phyloP scores from a whole-genome alignment of 768 basidiomycete species.

The Arthromyces matolae region DNA sequence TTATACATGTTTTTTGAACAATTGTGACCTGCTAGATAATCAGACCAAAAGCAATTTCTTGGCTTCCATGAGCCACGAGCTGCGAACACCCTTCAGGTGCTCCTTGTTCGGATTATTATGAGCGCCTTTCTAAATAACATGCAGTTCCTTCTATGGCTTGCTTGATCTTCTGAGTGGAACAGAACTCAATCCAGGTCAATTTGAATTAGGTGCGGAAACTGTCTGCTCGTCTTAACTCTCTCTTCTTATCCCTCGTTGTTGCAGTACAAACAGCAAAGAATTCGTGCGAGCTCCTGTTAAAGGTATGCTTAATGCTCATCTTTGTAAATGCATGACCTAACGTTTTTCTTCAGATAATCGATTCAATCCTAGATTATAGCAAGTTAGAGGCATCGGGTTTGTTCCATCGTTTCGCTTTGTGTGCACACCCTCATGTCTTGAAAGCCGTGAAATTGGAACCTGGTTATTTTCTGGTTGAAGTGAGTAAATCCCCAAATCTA shows the following conservation, averaged over 20 bases:
- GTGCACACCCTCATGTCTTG: conserved; percentile 3
- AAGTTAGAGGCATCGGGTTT: conserved; percentile 73
- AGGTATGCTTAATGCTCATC: conserved; percentile 33
- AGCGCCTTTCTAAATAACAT: too few species aligned
- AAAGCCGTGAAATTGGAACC: conserved; percentile 68
- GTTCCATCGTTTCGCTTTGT: not conserved
- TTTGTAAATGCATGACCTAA: not conserved
- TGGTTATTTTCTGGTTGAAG: conserved; percentile 63
- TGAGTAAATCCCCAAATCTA: conserved; percentile 16
- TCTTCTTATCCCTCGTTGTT: too few species aligned
- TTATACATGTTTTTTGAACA: too few species aligned
- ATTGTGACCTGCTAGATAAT: too few species aligned
- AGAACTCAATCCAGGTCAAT: conserved; percentile 63
- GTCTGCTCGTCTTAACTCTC: not conserved
- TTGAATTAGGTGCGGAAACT: conserved; percentile 53
- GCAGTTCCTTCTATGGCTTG: conserved; percentile 71
- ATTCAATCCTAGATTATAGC: conserved; percentile 76
- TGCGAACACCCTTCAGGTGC: conserved; percentile 76
- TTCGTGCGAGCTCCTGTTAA: conserved; percentile 70
- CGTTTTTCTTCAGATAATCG: conserved; percentile 53
- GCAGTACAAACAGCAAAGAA: conserved; percentile 75
- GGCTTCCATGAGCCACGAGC: conserved; percentile 75
- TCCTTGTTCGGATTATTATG: not conserved
- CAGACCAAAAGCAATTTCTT: conserved; percentile 78
- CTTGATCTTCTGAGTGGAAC: conserved; percentile 72